phyloP scores from a whole-genome alignment of 2,329 filamentous ascomycete genomes.

The Phaeosphaeria sp. region DNA sequence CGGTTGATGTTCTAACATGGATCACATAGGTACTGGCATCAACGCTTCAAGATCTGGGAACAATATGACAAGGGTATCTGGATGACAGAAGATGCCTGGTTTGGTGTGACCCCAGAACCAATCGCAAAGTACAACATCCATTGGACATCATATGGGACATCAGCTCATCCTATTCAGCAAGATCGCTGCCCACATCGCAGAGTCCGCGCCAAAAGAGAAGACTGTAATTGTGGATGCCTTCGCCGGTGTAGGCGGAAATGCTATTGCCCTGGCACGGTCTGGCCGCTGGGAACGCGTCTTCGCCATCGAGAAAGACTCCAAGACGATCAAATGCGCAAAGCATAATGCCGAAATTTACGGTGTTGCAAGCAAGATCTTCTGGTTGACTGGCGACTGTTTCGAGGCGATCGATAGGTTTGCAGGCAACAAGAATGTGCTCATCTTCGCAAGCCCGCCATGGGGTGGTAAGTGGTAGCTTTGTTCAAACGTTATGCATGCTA shows the following conservation, averaged over 20 bases:
- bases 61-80: slow-evolving; percentile 86
- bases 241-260: slow-evolving; percentile 89
- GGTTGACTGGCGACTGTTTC: slow-evolving; percentile 88
- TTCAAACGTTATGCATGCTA: not conserved
- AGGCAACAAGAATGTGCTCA: slow-evolving; percentile 60
- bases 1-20: too few species aligned
- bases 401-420: slow-evolving; percentile 66
- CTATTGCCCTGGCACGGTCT: slow-evolving; percentile 89
- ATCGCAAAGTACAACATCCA: slow-evolving; percentile 71
- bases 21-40: slow-evolving; percentile 84
- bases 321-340: slow-evolving; percentile 86
- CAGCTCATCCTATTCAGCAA: slow-evolving; percentile 54
- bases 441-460: slow-evolving; percentile 79
- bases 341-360: slow-evolving; percentile 89
- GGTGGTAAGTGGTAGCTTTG: slow-evolving; percentile 61
- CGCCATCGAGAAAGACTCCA: slow-evolving; percentile 83
- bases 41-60: slow-evolving; percentile 86
- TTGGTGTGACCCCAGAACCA: slow-evolving; percentile 92
- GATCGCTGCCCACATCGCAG: slow-evolving; percentile 75
- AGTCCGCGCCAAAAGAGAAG: slow-evolving; percentile 61
- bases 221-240: slow-evolving; percentile 85
- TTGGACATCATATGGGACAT: not conserved
- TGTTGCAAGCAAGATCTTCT: slow-evolving; percentile 78
- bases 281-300: slow-evolving; percentile 83
- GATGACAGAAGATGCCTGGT: slow-evolving; percentile 96